A percentile compares a stretch with the other conserved stretches of the same genome.
Evolutionary conservation across 208 protist species (phyloP).

Genomic region (Giardia muris): DNA sequence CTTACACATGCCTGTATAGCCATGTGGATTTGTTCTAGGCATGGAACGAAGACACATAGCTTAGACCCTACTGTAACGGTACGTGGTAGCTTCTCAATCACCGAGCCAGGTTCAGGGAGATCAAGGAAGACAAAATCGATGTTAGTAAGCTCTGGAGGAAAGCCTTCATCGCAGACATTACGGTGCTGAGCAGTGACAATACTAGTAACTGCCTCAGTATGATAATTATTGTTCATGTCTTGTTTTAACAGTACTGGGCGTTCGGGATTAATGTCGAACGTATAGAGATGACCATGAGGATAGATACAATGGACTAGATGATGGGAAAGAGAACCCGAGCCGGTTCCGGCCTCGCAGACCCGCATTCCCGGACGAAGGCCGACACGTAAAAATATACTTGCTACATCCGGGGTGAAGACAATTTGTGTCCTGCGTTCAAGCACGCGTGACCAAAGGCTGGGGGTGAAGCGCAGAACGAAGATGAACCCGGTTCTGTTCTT

Average conservation of each 20-base stretch:
- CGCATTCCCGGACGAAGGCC: not conserved
- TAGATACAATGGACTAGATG: not conserved
- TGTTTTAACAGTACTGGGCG: not conserved
- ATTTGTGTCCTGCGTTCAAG: not conserved
- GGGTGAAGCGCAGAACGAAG: not conserved
- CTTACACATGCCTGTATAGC: not conserved
- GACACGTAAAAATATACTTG: not conserved
- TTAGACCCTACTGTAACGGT: not conserved
- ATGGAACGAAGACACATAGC: not conserved
- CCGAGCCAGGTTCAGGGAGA: not conserved
- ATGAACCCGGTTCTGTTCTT: not conserved
- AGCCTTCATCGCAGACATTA: not conserved
- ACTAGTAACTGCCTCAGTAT: not conserved
- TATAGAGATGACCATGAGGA: not conserved
- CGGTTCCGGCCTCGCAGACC: not conserved
- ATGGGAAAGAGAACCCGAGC: not conserved
- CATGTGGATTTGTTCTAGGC: not conserved
- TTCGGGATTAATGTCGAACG: not conserved
- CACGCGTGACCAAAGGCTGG: not conserved
- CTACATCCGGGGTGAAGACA: not conserved
- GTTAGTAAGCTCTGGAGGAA: not conserved
- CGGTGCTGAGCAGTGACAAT: not conserved
- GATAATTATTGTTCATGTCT: not conserved
- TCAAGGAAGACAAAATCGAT: not conserved
- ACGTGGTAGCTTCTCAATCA: not conserved